Percentiles rank a stretch among this genome's conserved stretches.
Conservation (phyloP, 768 basidiomycete species). For the Gymnopilus junonius region DNA sequence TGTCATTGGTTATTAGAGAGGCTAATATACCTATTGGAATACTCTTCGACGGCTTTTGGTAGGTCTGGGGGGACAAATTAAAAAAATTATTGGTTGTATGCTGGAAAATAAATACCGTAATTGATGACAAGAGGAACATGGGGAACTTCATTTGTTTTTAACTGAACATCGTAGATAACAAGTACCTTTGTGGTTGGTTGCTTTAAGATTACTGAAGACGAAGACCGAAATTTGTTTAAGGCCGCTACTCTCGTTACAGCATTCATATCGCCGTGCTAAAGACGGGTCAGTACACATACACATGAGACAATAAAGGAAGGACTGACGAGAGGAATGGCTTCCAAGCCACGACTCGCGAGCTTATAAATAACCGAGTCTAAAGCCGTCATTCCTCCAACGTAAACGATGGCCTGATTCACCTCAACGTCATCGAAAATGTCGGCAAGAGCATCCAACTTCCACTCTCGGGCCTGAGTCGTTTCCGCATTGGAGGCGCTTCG, state of each 20-base stretch:
- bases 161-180: conserved; percentile 91
- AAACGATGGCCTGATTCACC: conserved; percentile 78
- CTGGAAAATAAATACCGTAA: conserved; percentile 59
- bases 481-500: conserved; percentile 80
- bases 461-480: conserved; percentile 85
- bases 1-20: background rate
- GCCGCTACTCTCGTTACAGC: conserved; percentile 79
- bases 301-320: background rate
- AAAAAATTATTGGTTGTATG: background rate
- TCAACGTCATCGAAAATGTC: conserved; percentile 91
- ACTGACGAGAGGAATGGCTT: conserved; percentile 87
- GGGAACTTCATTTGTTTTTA: conserved; percentile 87
- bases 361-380: conserved; percentile 92
- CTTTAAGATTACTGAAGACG: conserved; percentile 61
- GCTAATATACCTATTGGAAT: conserved; percentile 80
- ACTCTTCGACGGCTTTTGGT: conserved; percentile 96
- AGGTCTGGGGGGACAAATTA: conserved; percentile 58
- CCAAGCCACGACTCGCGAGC: conserved; percentile 81
- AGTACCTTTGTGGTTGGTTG: conserved; percentile 75
- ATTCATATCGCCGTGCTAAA: conserved; percentile 92
- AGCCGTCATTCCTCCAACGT: conserved; percentile 86
- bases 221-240: conserved; percentile 80
- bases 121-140: conserved; percentile 95
- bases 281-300: conserved; percentile 15
- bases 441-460: conserved; percentile 92